Percentiles rank a stretch among this genome's conserved stretches.
These are phyloP conservation scores for Zancudomyces culisetae DNA, from an alignment of 371 early-diverging fungal species.

Conservation along the genomic window DNA sequence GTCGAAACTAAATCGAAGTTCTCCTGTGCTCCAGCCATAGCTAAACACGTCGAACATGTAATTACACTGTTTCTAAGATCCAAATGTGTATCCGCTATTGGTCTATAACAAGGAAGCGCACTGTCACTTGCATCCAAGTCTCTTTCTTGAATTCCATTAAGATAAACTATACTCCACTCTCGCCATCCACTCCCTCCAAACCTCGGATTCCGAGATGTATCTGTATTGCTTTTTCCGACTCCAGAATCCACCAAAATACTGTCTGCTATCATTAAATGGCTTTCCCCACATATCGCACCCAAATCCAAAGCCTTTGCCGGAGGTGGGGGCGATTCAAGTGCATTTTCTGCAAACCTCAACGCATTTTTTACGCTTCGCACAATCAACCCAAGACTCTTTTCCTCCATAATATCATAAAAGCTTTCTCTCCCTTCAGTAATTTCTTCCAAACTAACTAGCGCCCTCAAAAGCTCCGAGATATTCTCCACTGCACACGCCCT, in stretches of 20 bases:
- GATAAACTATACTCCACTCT: constrained; percentile 1
- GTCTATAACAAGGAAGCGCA: background rate
- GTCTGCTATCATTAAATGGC: background rate
- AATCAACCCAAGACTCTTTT: constrained; percentile 12
- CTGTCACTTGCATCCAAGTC: background rate
- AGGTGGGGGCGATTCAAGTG: constrained; percentile 18
- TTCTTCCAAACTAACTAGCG: constrained; percentile 1
- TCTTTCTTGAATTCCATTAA: background rate
- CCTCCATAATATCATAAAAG: no score
- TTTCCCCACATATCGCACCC: background rate
- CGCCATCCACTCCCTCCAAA: constrained; percentile 4
- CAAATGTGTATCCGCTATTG: background rate
- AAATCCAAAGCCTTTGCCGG: background rate
- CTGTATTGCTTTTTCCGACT: background rate
- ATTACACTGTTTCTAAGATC: background rate
- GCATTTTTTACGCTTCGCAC: constrained; percentile 5
- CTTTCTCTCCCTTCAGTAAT: background rate
- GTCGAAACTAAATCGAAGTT: constrained; percentile 1
- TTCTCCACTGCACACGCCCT: constrained; percentile 13
- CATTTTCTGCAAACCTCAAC: constrained; percentile 16
- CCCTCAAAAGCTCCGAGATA: constrained; percentile 2
- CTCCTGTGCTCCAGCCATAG: background rate
- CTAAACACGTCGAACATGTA: background rate
- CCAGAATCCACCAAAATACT: no score
- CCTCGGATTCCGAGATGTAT: background rate